Base-by-base conservation (phyloP, 1,139 yeast species). In the Pneumocystis jirovecii region DNA sequence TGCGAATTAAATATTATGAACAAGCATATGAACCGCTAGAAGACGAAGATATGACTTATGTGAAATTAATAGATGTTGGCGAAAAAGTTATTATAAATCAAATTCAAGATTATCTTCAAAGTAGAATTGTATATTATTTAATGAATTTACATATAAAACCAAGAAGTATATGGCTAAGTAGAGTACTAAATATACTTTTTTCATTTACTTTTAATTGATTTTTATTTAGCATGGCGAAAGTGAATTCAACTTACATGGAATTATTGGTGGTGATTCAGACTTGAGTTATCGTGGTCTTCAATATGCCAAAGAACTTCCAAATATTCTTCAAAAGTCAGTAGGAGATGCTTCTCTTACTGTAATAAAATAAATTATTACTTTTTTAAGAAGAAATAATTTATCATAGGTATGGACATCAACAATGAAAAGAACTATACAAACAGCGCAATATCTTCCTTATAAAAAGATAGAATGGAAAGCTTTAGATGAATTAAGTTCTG, bases 401-500 rank as follows among this genome's bases (percentile, higher is more conserved):
- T 37, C 73, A 31, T 31, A 87, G 93, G 96, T 91, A 6, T 91
- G 97, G 96, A 86, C 96, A 0, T 87, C 96, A 34, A 89, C 89
- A 95, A 79, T 93, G 69, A 75, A 79, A 61, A 80, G 97, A 68
- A 82, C 95, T 1, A 79, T 87, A 29, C 89, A 90, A 74, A 87
- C 97, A 0, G 90, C 95, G 0, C 80, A 82, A 65, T 81, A 80
- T 69, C 89, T 93, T 74, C 81, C 86, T 69, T 91, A 83, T 74
- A 91, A 89, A 61, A 77, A 89, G 64, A 91, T 91, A 75, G 91
- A 89, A 73, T 86, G 93, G 88, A 81, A 96, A 71, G 89, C 90
- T 95, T 80, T 93, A 71, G 90, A 93, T 75, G 97, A 93, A 75
- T 78, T 91, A 56, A 95, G 96, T 62, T 95, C 96, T 0, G 98